Conservation (phyloP, 768 basidiomycete genomes). For the Steccherinum ochraceum region DNA sequence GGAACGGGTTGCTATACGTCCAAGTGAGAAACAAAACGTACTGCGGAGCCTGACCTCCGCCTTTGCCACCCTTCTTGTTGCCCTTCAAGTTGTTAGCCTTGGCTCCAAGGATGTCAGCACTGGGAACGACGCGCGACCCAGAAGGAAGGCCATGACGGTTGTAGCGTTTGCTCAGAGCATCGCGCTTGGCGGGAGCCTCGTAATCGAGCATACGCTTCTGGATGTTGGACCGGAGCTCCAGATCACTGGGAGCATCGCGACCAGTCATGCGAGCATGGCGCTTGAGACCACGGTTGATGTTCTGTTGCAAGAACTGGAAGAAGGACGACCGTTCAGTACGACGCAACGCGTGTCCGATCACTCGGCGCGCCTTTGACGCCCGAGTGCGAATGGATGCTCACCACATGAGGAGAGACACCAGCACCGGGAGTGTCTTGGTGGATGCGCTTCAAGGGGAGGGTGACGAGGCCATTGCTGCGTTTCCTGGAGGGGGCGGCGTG, state of each 20-base stretch:
- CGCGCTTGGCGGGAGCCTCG: slow-evolving; percentile 19
- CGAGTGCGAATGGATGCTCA: slow-evolving; percentile 19
- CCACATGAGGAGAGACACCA: slow-evolving; percentile 37
- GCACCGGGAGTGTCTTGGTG: slow-evolving; percentile 15
- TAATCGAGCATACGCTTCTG: slow-evolving; percentile 33
- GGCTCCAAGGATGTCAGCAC: neutral
- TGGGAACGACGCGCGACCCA: slow-evolving; percentile 2
- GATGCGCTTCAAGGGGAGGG: slow-evolving; percentile 35
- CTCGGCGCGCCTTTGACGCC: neutral
- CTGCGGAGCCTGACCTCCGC: neutral
- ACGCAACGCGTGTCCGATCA: neutral
- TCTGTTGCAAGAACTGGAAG: slow-evolving; percentile 57
- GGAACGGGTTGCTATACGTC: neutral
- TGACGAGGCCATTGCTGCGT: slow-evolving; percentile 28
- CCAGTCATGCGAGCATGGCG: slow-evolving; percentile 69
- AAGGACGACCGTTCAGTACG: neutral
- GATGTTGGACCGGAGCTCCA: slow-evolving; percentile 39
- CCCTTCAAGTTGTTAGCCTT: slow-evolving; percentile 4
- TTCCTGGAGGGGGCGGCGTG: slow-evolving; percentile 36
- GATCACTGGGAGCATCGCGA: slow-evolving; percentile 41
- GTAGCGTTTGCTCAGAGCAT: slow-evolving; percentile 10
- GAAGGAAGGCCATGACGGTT: slow-evolving; percentile 10
- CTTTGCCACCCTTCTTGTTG: slow-evolving; percentile 10
- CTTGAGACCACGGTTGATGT: slow-evolving; percentile 57
- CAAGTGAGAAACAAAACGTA: neutral